Evolutionary conservation across 805 yeast species (phyloP).

Genomic region (Candida namnaoensis): DNA sequence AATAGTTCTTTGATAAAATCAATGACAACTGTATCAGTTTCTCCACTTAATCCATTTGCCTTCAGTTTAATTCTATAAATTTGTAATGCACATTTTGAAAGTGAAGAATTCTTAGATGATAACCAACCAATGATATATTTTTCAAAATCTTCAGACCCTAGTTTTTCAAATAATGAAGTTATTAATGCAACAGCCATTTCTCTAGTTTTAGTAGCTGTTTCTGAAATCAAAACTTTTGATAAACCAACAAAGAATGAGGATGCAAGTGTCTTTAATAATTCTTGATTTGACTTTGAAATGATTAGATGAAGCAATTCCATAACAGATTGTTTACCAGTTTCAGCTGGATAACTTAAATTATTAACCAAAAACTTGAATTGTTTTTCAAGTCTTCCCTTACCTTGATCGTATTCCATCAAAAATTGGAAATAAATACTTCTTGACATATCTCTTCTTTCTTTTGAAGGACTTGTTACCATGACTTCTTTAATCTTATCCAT

Average conservation of each 20-base stretch:
- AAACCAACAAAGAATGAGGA: conserved; percentile 78
- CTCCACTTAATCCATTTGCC: conserved; percentile 31
- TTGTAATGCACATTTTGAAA: conserved; percentile 67
- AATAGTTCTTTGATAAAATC: conserved; percentile 23
- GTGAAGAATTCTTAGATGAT: conserved; percentile 34
- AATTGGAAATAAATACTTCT: conserved; percentile 79
- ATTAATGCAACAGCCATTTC: conserved; percentile 71
- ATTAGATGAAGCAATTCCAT: conserved; percentile 77
- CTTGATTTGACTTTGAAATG: conserved; percentile 54
- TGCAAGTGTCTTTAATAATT: conserved; percentile 49
- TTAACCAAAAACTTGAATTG: conserved; percentile 75
- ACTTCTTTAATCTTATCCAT: conserved; percentile 75
- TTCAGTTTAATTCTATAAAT: conserved; percentile 55
- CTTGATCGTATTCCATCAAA: conserved; percentile 91
- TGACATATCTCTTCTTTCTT: conserved; percentile 75
- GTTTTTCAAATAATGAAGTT: conserved; percentile 40
- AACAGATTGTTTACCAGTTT: conserved; percentile 81
- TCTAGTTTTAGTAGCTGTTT: conserved; percentile 70
- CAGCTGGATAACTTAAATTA: conserved; percentile 78
- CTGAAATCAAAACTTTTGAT: conserved; percentile 69
- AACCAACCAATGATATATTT: conserved; percentile 51
- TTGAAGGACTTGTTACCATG: conserved; percentile 84
- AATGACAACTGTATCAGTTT: conserved; percentile 33
- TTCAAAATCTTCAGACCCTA: conserved; percentile 29
- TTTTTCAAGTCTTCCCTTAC: conserved; percentile 73